phyloP scores from a whole-genome alignment of 495 filamentous ascomycete genomes.

The Hyaloscypha hepaticicola region DNA sequence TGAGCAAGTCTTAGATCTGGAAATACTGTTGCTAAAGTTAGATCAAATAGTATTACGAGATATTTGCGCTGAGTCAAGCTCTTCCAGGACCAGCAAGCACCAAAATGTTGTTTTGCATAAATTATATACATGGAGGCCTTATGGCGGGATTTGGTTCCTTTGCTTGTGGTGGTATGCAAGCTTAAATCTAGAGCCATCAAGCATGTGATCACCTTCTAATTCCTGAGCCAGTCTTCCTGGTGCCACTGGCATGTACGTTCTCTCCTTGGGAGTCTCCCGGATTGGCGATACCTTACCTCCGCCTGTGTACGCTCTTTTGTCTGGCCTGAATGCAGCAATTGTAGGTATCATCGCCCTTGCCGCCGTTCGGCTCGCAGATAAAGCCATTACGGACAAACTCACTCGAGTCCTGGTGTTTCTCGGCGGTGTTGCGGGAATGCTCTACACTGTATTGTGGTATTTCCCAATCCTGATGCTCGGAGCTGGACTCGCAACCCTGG shows the following conservation, averaged over 20 bases:
- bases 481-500: conserved; percentile 50
- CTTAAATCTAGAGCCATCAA: too few relatives aligned
- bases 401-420: conserved; percentile 67
- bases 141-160: conserved; percentile 64
- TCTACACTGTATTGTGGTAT: conserved; percentile 80
- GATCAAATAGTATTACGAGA: conserved; percentile 65
- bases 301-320: conserved; percentile 71
- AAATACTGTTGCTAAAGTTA: not conserved
- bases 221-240: conserved; percentile 57
- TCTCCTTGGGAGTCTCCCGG: conserved; percentile 66
- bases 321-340: conserved; percentile 73
- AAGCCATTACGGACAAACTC: conserved; percentile 71
- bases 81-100: conserved; percentile 76
- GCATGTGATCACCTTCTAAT: not conserved
- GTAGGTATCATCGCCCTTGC: conserved; percentile 80
- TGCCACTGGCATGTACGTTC: conserved; percentile 71
- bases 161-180: conserved; percentile 62
- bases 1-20: not conserved
- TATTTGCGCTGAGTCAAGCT: conserved; percentile 78
- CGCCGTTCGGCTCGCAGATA: conserved; percentile 68
- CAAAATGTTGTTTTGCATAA: conserved; percentile 78
- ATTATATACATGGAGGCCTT: conserved; percentile 64
- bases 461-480: conserved; percentile 68
- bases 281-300: conserved; percentile 59
- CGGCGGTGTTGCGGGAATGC: conserved; percentile 63